Evolutionary conservation across 805 yeast species (phyloP).

Genomic region (Debaryomyces maramus): DNA sequence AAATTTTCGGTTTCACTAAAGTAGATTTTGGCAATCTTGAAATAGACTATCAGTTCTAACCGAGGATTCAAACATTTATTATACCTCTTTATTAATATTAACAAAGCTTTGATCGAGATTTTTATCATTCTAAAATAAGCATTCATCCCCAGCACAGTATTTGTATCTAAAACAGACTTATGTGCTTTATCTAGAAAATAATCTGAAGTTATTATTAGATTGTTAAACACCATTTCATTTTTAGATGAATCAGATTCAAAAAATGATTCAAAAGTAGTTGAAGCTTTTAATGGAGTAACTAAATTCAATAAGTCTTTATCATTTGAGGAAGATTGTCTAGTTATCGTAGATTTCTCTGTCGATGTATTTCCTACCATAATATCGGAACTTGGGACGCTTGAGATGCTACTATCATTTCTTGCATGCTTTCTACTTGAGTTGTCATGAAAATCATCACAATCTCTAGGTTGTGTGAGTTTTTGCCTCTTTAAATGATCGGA

Average conservation of each 20-base stretch:
- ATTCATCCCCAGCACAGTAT: constrained; percentile 17
- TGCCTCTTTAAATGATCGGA: no score
- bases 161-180: constrained; percentile 14
- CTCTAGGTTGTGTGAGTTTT: no score
- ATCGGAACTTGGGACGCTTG: no score
- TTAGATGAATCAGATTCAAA: constrained; percentile 1
- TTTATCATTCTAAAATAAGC: constrained; percentile 32
- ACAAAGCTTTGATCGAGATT: constrained; percentile 36
- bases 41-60: constrained; percentile 32
- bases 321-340: no score
- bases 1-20: constrained; percentile 43
- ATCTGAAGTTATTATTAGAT: constrained; percentile 18
- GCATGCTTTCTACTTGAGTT: no score
- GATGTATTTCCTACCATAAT: no score
- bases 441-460: no score
- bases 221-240: constrained; percentile 10
- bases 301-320: no score
- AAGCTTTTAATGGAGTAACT: no score
- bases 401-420: no score
- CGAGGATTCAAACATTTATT: constrained; percentile 25
- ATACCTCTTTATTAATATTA: constrained; percentile 32
- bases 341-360: no score
- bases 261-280: background rate
- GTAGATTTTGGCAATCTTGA: constrained; percentile 36
- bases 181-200: constrained; percentile 26